Evolutionary conservation across 2,329 filamentous ascomycete species (phyloP).

Genomic region (Colletotrichum melonis): DNA sequence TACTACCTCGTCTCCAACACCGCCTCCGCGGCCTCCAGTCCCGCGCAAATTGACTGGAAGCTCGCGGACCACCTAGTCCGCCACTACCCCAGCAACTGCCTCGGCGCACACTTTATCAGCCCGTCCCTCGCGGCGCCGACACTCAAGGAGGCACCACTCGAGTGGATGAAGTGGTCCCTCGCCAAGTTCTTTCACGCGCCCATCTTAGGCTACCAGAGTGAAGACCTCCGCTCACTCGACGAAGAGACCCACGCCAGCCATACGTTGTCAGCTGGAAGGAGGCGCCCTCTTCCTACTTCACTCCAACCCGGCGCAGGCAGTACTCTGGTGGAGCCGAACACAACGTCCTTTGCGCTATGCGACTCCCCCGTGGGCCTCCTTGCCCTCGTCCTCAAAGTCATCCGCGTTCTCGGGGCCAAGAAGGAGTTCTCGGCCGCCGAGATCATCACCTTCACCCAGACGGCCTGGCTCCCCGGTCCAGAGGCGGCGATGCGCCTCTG

Average conservation of each 20-base stretch:
- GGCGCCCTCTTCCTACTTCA: conserved; percentile 37
- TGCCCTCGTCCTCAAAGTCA: conserved; percentile 62
- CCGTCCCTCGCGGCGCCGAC: conserved; percentile 65
- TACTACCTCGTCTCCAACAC: conserved; percentile 68
- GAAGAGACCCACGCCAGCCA: conserved; percentile 36
- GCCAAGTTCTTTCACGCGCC: conserved; percentile 60
- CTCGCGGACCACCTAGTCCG: conserved; percentile 61
- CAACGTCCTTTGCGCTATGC: conserved; percentile 69
- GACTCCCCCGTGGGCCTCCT: conserved; percentile 71
- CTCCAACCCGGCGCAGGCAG: conserved; percentile 43
- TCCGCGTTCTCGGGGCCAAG: conserved; percentile 53
- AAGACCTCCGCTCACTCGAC: conserved; percentile 61
- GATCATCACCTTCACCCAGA: conserved; percentile 69
- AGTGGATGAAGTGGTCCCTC: conserved; percentile 67
- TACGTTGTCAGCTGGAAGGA: conserved; percentile 5
- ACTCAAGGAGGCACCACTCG: conserved; percentile 53
- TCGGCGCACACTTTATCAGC: conserved; percentile 71
- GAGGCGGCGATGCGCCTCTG: conserved; percentile 70
- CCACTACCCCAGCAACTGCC: conserved; percentile 59
- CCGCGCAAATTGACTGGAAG: conserved; percentile 63
- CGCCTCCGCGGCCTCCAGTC: conserved; percentile 57
- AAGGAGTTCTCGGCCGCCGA: conserved; percentile 60
- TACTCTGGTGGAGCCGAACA: conserved; percentile 60
- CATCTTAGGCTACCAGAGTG: conserved; percentile 66
- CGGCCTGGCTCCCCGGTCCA: conserved; percentile 75